phyloP scores from a whole-genome alignment of 306 rosid genomes.

The Arachis hypogaea region DNA sequence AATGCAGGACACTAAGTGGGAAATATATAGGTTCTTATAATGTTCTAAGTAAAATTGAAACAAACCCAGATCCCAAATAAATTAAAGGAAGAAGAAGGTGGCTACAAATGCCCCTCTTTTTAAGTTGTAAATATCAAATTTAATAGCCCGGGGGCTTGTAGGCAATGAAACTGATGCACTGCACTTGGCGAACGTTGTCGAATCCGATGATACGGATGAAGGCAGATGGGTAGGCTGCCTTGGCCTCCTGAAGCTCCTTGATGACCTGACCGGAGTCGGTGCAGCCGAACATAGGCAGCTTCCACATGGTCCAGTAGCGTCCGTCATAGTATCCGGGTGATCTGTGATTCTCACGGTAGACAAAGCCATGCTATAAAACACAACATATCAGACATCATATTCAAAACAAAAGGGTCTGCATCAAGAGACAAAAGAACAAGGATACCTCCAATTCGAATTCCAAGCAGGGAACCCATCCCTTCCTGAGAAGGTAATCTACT shows the following conservation, averaged over 20 bases:
- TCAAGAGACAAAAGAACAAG: too few relatives aligned
- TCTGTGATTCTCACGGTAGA: conserved; percentile 62
- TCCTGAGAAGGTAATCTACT: conserved; percentile 62
- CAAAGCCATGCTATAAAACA: conserved; percentile 45
- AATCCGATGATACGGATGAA: conserved; percentile 75
- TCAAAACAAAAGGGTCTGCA: not conserved
- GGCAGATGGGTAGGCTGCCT: conserved; percentile 46
- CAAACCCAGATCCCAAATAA: conserved; percentile 29
- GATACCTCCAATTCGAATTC: conserved; percentile 64
- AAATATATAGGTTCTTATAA: conserved; percentile 19
- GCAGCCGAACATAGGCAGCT: conserved; percentile 86
- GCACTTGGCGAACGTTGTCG: conserved; percentile 77
- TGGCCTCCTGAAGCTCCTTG: conserved; percentile 54
- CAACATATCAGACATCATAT: not conserved
- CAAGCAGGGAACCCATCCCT: conserved; percentile 73
- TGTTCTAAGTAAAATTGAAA: conserved; percentile 11
- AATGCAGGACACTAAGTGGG: not conserved
- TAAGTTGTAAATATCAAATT: conserved; percentile 3
- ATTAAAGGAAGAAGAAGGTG: not conserved
- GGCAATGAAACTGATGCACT: conserved; percentile 88
- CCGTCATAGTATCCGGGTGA: conserved; percentile 88
- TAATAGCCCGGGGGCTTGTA: conserved; percentile 49
- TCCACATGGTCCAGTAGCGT: conserved; percentile 87
- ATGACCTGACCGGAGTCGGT: conserved; percentile 60
- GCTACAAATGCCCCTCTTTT: not conserved